Conservation (phyloP, 768 basidiomycete genomes). For the Roridomyces roridus region DNA sequence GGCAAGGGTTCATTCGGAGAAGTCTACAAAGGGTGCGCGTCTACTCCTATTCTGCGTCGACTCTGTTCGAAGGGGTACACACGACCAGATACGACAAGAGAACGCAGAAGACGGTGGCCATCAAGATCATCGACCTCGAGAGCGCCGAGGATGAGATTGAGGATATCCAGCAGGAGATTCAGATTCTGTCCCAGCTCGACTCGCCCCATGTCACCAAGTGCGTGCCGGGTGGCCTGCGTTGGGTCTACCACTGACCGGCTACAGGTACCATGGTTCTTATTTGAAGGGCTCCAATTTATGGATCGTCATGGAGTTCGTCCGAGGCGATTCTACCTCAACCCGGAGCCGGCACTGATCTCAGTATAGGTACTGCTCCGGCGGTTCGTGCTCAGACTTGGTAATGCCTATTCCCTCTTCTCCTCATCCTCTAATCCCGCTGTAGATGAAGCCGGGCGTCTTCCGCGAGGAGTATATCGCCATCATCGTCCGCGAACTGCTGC, state of each 20-base stretch:
- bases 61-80: constrained; percentile 5
- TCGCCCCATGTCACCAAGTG: constrained; percentile 96
- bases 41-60: constrained; percentile 16
- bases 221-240: constrained; percentile 35
- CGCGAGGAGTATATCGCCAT: constrained; percentile 99
- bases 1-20: constrained; percentile 99
- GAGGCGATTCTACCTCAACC: background rate
- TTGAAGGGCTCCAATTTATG: constrained; percentile 96
- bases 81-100: constrained; percentile 85
- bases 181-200: constrained; percentile 95
- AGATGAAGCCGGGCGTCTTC: constrained; percentile 99
- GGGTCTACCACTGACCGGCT: constrained; percentile 17
- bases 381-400: constrained; percentile 96
- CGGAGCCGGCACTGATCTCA: background rate
- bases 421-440: constrained; percentile 21
- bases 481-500: constrained; percentile 89
- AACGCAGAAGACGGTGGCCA: constrained; percentile 96
- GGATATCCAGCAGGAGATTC: constrained; percentile 99
- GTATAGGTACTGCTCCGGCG: constrained; percentile 92
- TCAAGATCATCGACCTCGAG: constrained; percentile 99
- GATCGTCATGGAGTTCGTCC: constrained; percentile 95
- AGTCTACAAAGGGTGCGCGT: constrained; percentile 92
- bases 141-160: constrained; percentile 99
- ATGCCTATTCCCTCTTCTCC: constrained; percentile 32
- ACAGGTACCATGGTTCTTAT: constrained; percentile 92